Evolutionary conservation across 2,329 filamentous ascomycete species (phyloP).

Genomic region (Claviceps sp.): DNA sequence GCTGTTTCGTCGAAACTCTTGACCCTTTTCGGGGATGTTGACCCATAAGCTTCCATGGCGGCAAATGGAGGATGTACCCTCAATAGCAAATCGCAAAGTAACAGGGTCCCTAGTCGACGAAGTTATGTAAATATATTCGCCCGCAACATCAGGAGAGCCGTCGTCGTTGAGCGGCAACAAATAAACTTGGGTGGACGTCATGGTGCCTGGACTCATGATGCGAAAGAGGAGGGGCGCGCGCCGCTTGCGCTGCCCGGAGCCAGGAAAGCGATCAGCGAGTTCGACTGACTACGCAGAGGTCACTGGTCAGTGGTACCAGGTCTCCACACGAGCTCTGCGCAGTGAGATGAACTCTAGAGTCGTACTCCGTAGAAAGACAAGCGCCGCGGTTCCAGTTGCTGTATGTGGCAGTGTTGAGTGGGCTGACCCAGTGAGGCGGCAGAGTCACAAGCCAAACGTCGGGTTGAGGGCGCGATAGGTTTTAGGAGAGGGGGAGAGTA

Average conservation of each 20-base stretch:
- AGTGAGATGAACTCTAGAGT: not conserved
- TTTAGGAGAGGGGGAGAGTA: not conserved
- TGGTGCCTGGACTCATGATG: constrained; percentile 46
- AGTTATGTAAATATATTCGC: constrained; percentile 84
- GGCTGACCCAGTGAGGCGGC: not conserved
- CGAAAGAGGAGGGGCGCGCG: constrained; percentile 15
- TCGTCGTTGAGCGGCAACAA: constrained; percentile 83
- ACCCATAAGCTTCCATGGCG: constrained; percentile 91
- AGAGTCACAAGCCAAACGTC: not conserved
- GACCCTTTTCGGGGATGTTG: constrained; percentile 72
- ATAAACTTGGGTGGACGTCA: constrained; percentile 63
- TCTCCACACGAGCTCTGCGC: constrained; percentile 2
- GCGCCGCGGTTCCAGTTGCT: not conserved
- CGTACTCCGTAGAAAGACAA: not conserved
- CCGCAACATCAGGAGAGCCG: constrained; percentile 78
- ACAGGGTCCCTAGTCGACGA: constrained; percentile 62
- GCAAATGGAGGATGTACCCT: constrained; percentile 92
- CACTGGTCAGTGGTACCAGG: not conserved
- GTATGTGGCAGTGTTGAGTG: not conserved
- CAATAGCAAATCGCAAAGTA: constrained; percentile 74
- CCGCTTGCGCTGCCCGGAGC: constrained; percentile 9
- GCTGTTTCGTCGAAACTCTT: constrained; percentile 60
- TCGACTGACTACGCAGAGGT: not conserved
- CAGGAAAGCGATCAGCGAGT: constrained; percentile 2
- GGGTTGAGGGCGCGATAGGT: not conserved